Evolutionary conservation across 2,329 filamentous ascomycete species (phyloP), one percentile per base, ranked within the genome.

Genomic region (Xylaria sp.): DNA sequence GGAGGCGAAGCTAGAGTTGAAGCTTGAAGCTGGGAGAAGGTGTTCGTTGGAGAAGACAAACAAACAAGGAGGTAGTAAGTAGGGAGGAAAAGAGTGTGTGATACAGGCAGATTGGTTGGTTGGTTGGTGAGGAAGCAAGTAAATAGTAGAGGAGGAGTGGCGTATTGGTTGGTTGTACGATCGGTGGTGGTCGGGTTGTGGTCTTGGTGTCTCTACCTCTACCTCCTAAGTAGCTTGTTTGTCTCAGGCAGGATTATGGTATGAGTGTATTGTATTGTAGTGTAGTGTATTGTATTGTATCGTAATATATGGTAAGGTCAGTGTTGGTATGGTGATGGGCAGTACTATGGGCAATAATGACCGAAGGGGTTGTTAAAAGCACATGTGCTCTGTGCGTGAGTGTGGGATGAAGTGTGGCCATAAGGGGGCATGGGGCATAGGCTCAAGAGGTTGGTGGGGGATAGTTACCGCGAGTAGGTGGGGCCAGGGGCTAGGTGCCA

Each of bases 311-410:
- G 32, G 32, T 35, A 35, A 35, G 10, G 32, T 35, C 32, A 35
- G 32, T 35, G 32, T 35, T 35, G 6, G 8, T 35, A 35, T 35
- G 32, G 32, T 10, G 8, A 35, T 35, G 32, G 32, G 32, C 32
- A 35, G 32, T 35, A 35, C 12, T 44, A 44, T 44, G 40, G 66
- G 63, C 54, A 66, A 68, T 68, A 63, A 70, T 68, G 60, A 62
- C 27, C 8, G 29, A 29, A 18, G 8, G 48, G 16, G 12, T 6
- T 29, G 48, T 25, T 48, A 63, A 65, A 66, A 64, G 60, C 60
- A 61, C 58, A 65, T 44, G 40, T 70, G 65, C 65, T 59, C 68
- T 70, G 68, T 70, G 65, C 58, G 68, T 60, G 63, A 47, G 47
- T 48, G 27, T 66, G 63, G 27, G 50, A 40, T 51, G 53, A 18